Evolutionary conservation across 176 grass and related monocot species (phyloP).

Genomic region (Carex myosuroides): DNA sequence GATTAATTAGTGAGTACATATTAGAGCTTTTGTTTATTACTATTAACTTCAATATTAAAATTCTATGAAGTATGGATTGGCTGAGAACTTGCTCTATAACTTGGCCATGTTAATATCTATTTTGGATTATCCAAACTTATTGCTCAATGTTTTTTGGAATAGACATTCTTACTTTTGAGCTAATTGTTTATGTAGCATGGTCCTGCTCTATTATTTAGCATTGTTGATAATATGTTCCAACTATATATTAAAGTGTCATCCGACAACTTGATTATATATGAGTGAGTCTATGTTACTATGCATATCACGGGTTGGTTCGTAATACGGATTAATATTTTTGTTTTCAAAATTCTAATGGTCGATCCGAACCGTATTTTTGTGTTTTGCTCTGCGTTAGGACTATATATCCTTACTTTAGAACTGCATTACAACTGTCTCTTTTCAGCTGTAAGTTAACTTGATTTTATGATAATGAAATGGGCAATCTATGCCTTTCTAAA

Average conservation of each 20-base stretch:
- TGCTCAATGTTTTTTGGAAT: not conserved
- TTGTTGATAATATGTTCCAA: not conserved
- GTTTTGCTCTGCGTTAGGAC: too few relatives aligned
- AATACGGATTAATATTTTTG: too few relatives aligned
- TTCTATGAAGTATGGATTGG: not conserved
- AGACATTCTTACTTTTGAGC: not conserved
- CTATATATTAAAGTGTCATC: not conserved
- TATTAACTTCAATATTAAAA: not conserved
- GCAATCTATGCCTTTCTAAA: too few relatives aligned
- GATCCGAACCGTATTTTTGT: too few relatives aligned
- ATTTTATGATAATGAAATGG: too few relatives aligned
- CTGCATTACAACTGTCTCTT: too few relatives aligned
- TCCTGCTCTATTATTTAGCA: not conserved
- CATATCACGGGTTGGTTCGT: too few relatives aligned
- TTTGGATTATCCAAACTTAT: slow-evolving; percentile 14
- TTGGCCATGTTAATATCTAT: not conserved
- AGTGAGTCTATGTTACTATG: too few relatives aligned
- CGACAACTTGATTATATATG: too few relatives aligned
- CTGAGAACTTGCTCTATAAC: not conserved
- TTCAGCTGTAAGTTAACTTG: too few relatives aligned
- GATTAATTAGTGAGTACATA: not conserved
- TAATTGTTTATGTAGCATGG: not conserved
- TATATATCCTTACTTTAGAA: too few relatives aligned
- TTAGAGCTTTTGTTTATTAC: not conserved
- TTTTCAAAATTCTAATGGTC: too few relatives aligned